Conservation (phyloP, 208 protist genomes). For the Leptomonas seymouri region DNA sequence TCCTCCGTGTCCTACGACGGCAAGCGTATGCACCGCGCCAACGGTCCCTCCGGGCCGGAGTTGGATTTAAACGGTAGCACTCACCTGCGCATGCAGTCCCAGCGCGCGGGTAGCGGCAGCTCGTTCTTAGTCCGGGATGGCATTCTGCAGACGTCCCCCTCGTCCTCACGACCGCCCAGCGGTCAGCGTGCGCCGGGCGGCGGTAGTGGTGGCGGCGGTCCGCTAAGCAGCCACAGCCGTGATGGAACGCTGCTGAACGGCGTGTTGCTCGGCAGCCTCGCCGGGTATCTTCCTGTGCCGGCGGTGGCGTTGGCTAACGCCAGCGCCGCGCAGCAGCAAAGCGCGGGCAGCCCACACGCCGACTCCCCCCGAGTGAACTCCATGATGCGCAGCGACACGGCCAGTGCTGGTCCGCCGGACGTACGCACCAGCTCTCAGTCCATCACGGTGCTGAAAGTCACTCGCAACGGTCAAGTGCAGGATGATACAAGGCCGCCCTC, state of each 20-base stretch:
- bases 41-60: background rate
- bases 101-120: background rate
- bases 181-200: background rate
- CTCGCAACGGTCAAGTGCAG: conserved; percentile 9
- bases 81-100: background rate
- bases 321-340: background rate
- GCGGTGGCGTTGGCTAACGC: conserved; percentile 20
- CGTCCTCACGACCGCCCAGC: background rate
- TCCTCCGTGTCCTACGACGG: conserved; percentile 9
- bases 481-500: conserved; percentile 9
- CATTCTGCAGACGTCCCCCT: background rate
- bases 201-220: background rate
- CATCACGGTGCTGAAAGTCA: conserved; percentile 24
- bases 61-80: conserved; percentile 1
- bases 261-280: conserved; percentile 22
- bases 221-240: background rate
- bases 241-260: background rate
- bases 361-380: background rate
- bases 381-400: background rate
- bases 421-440: conserved; percentile 16
- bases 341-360: background rate
- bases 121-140: background rate
- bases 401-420: background rate
- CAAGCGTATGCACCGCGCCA: background rate
- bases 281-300: conserved; percentile 15